Base-by-base conservation (phyloP, 495 filamentous ascomycete genomes). In the Aspergillus cristatus region DNA sequence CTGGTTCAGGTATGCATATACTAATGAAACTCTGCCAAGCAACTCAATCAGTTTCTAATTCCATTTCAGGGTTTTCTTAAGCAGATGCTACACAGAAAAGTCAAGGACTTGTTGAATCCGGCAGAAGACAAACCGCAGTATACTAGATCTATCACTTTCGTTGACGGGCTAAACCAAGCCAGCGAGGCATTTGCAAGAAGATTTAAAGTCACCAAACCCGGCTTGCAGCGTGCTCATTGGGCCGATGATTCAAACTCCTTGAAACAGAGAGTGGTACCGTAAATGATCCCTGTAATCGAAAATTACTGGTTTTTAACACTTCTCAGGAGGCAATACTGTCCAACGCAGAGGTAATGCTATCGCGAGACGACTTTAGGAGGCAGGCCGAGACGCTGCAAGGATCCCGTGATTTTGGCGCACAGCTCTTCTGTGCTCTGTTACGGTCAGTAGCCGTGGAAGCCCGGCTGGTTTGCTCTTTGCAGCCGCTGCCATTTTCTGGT, bases 401-500 rank as follows among this genome's bases (percentile, higher is more conserved):
- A 4, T 95, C 89, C 29, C 79, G 86, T 32, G 90, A 98, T 60
- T 71, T 91, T 22, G 91, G 89, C 11, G 81, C 86, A 14, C 88
- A 95, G 55, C 57, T 99, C 3, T 94, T 90, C 41, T 96, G 91
- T 60, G 81, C 86, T 6, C 54, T 96, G 16, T 69, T 99, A 8
- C 78, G 91, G 7, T 74, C 75, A 18, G 75, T 70, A 18, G 87
- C 82, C 6, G 76, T 97, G 2, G 78, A 86, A 43, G 74, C 87
- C n/a, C 76, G 91, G 12, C 72, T 99, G 2, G 84, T 96, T 1
- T 97, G 89, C 59, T 99, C 93, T 7, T 68, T 99, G 10, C 89
- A 97, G 48, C 73, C 79, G 0, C 67, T 99, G 3, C 68, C 85
- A 2, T 90, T 91, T 46, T 71, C 68, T 15, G 71, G 79, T 1